Evolutionary conservation across 2,329 filamentous ascomycete species (phyloP), one percentile per base, ranked within the genome.

Genomic region (Pseudonectria foliicola): DNA sequence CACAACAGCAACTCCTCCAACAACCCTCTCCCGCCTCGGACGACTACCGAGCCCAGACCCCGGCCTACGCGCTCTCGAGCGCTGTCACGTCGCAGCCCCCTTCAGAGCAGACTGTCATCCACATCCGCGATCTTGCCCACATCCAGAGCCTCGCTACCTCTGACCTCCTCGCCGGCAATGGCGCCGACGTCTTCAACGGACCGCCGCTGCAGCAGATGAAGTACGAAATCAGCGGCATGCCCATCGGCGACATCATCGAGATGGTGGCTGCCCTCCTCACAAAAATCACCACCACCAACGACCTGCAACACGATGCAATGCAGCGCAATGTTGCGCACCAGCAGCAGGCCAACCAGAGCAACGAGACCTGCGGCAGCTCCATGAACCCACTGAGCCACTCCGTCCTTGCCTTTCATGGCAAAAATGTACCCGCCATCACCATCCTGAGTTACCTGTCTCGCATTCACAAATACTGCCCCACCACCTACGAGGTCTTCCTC

Each of bases 391-490:
- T 76, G 24, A 75, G 69, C 47, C 73, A 73, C 40, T 76, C 73
- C 35, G 90, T 98, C 3, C 73, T 98, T 26, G 90, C 92, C 10
- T 98, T 98, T 51, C 92, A 98, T 55, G 92, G 92, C 47, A 96
- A 95, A 65, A 98, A 98, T 47, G 85, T 96, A 10, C 92, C 92
- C 2, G 92, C 85, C 55, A 98, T 98, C 52, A 95, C 89, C 13
- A 96, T 98, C 42, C 69, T 94, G 41, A 96, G 88, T 70, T 98
- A 98, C 54, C 68, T 98, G 34, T 90, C 82, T 52, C 81, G 92
- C 40, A 96, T 98, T 57, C 90, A 98, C 66, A 95, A 95, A 66
- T 98, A 98, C 64, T 98, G 92, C 54, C 92, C 92, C 1, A 96
- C 92, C 6, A 96, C 92, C 1, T 98, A 95, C 57, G 92, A 98